phyloP scores from a whole-genome alignment of 192 early-diverging fungal species.

The Coemansia brasiliensis region DNA sequence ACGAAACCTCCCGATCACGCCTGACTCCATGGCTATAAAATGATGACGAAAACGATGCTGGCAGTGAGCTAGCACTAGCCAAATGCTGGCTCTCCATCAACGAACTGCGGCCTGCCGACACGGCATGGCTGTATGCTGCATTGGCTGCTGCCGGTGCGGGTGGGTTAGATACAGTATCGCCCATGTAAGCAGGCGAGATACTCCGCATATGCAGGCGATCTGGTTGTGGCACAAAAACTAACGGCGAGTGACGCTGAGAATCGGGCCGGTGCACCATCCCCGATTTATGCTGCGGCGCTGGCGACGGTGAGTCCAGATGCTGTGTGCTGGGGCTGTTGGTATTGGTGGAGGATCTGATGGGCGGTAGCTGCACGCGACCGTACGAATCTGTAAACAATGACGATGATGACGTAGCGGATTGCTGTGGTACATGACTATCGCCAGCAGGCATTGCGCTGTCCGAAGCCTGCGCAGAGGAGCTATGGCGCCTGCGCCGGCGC shows the following conservation, averaged over 20 bases:
- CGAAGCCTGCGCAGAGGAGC: constrained; percentile 5
- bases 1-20: not conserved
- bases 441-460: not conserved
- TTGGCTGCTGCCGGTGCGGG: not conserved
- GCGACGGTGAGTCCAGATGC: not conserved
- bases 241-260: constrained; percentile 3
- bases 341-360: constrained; percentile 26
- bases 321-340: not conserved
- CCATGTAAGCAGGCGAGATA: constrained; percentile 7
- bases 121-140: constrained; percentile 1
- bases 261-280: not conserved
- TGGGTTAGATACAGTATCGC: not conserved
- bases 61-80: not conserved
- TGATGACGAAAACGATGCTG: constrained; percentile 1
- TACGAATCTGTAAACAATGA: constrained; percentile 33
- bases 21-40: not conserved
- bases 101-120: constrained; percentile 11
- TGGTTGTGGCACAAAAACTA: not conserved
- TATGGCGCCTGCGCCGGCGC: constrained; percentile 2
- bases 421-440: not conserved
- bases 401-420: not conserved
- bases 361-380: constrained; percentile 42
- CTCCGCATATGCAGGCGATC: constrained; percentile 4
- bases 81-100: not conserved
- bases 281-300: not conserved